phyloP scores from a whole-genome alignment of 805 yeast genomes.

The Yarrowia hollandica region DNA sequence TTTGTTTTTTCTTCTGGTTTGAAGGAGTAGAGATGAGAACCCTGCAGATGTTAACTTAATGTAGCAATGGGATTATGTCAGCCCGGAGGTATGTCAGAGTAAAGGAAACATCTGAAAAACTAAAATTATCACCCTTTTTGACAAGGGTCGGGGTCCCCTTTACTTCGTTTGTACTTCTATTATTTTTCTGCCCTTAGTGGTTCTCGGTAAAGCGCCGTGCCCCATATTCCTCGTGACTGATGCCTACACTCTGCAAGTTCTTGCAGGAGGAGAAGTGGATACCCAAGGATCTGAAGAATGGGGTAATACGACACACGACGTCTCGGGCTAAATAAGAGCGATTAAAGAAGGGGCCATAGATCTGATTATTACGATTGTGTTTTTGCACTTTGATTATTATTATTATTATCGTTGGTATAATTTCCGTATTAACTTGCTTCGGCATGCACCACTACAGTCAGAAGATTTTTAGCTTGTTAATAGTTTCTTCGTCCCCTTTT shows the following conservation, averaged over 20 bases:
- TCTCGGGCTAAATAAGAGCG: not conserved
- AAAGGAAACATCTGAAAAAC: too few species aligned
- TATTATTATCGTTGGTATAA: too few species aligned
- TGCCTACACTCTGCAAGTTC: conserved; percentile 23
- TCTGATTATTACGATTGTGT: not conserved
- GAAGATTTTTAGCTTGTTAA: not conserved
- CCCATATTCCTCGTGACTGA: conserved; percentile 9
- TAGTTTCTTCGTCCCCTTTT: not conserved
- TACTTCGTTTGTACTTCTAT: too few species aligned
- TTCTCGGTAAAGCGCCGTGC: conserved; percentile 3
- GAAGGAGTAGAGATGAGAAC: conserved; percentile 26
- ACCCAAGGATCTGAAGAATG: not conserved
- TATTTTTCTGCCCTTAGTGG: not conserved
- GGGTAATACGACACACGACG: not conserved
- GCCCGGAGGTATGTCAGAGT: not conserved
- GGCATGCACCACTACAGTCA: too few species aligned
- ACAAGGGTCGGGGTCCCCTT: too few species aligned
- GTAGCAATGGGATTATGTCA: conserved; percentile 10
- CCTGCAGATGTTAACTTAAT: conserved; percentile 24
- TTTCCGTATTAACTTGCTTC: too few species aligned
- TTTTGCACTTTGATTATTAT: not conserved
- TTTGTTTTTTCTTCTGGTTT: too few species aligned
- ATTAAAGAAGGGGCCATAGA: too few species aligned
- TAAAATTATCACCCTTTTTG: too few species aligned
- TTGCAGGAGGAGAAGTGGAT: conserved; percentile 21